Percentiles rank a stretch among this genome's conserved stretches.
Evolutionary conservation across 768 basidiomycete genomes (phyloP).

Genomic region (Mycena indigotica): DNA sequence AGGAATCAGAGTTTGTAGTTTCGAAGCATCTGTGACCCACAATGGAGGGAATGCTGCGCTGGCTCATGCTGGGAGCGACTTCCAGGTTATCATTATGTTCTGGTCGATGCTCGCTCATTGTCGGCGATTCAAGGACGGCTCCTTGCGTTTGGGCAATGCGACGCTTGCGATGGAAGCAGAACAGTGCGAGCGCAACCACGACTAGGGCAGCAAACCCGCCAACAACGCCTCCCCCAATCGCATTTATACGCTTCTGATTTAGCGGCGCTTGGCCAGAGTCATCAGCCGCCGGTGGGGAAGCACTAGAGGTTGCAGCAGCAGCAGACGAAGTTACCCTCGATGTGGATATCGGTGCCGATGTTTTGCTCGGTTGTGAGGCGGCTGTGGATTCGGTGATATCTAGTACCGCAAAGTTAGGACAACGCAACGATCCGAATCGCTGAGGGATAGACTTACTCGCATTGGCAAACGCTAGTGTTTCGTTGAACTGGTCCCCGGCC

Average conservation of each 20-base stretch:
- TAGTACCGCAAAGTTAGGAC: slow-evolving; percentile 21
- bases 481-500: slow-evolving; percentile 43
- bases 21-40: background rate
- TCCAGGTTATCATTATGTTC: too few species aligned
- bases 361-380: slow-evolving; percentile 32
- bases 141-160: slow-evolving; percentile 4
- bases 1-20: background rate
- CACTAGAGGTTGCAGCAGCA: slow-evolving; percentile 14
- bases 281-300: slow-evolving; percentile 10
- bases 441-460: slow-evolving; percentile 35
- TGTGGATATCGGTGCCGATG: slow-evolving; percentile 18
- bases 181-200: slow-evolving; percentile 34
- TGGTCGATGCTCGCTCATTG: slow-evolving; percentile 22
- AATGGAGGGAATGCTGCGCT: background rate
- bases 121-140: slow-evolving; percentile 27
- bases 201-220: slow-evolving; percentile 42
- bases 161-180: slow-evolving; percentile 14
- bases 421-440: background rate
- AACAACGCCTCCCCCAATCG: slow-evolving; percentile 50
- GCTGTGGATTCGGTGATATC: slow-evolving; percentile 49
- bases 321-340: slow-evolving; percentile 18
- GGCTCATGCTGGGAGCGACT: background rate
- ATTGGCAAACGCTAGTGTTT: slow-evolving; percentile 38
- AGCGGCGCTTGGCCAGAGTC: slow-evolving; percentile 26
- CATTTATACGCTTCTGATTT: slow-evolving; percentile 26